Percentiles rank a stretch among this genome's conserved stretches.
Conservation (phyloP, 257 asterid genomes). For the Knoxia roxburghii region DNA sequence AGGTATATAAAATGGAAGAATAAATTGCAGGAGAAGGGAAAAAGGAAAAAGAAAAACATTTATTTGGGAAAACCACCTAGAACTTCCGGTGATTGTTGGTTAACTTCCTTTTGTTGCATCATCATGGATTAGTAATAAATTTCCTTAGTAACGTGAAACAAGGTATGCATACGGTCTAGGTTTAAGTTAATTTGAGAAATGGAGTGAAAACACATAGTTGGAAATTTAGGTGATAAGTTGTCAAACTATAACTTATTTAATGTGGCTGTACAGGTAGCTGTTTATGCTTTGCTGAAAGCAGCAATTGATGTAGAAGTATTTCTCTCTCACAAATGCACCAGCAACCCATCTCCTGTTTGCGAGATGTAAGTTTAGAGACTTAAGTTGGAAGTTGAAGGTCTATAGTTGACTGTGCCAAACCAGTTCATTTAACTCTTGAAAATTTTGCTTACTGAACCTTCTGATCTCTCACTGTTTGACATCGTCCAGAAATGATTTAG, state of each 20-base stretch:
- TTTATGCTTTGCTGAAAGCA: constrained; percentile 62
- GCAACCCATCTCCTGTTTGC: constrained; percentile 49
- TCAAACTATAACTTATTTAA: neutral
- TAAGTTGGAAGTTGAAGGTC: constrained; percentile 1
- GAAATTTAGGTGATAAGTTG: neutral
- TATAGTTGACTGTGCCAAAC: neutral
- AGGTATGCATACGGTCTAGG: neutral
- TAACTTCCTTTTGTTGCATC: neutral
- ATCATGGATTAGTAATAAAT: neutral
- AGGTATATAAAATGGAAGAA: constrained; percentile 18
- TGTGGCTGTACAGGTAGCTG: constrained; percentile 49
- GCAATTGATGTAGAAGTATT: constrained; percentile 57
- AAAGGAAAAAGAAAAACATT: neutral
- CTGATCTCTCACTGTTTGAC: neutral
- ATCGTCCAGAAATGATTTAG: neutral
- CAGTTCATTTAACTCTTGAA: neutral
- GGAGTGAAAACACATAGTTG: neutral
- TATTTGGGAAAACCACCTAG: neutral
- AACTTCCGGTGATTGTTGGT: neutral
- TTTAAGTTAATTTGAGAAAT: neutral
- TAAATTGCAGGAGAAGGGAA: neutral
- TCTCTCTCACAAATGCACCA: constrained; percentile 69
- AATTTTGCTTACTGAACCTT: neutral
- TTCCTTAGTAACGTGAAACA: neutral
- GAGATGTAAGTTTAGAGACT: constrained; percentile 49